These are phyloP conservation scores for Stagonosporopsis rhizophila DNA, from an alignment of 2,329 filamentous ascomycete species.

Conservation along the genomic window DNA sequence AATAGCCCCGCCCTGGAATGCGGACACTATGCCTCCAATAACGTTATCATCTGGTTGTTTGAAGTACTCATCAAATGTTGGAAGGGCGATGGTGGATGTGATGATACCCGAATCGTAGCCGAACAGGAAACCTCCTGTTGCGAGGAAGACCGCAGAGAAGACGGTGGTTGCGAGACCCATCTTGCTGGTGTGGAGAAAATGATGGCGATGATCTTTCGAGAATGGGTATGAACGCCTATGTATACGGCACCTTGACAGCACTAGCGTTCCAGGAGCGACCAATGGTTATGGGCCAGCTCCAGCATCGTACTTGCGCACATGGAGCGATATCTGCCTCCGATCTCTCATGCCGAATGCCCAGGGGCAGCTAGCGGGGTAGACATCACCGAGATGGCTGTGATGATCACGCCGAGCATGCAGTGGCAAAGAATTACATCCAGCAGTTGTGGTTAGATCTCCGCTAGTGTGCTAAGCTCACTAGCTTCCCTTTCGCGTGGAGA, in stretches of 20 bases:
- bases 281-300: neutral
- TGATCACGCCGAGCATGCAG: neutral
- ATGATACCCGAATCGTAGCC: conserved; percentile 47
- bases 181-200: neutral
- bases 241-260: conserved; percentile 4
- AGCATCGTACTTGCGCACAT: conserved; percentile 2
- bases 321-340: conserved; percentile 5
- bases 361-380: conserved; percentile 6
- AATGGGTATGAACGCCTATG: neutral
- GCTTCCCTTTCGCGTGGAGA: neutral
- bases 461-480: neutral
- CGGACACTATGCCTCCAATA: conserved; percentile 46
- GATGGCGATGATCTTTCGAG: conserved; percentile 6
- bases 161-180: conserved; percentile 29
- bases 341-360: neutral
- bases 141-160: conserved; percentile 28
- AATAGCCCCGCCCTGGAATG: conserved; percentile 47
- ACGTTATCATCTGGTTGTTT: conserved; percentile 31
- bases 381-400: conserved; percentile 1
- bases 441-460: neutral
- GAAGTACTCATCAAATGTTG: conserved; percentile 40
- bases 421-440: neutral
- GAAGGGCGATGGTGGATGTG: conserved; percentile 40
- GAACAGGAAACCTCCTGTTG: conserved; percentile 36
- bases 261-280: conserved; percentile 8